Conservation (phyloP, 2,329 filamentous ascomycete genomes). For the Penicillium palitans region DNA sequence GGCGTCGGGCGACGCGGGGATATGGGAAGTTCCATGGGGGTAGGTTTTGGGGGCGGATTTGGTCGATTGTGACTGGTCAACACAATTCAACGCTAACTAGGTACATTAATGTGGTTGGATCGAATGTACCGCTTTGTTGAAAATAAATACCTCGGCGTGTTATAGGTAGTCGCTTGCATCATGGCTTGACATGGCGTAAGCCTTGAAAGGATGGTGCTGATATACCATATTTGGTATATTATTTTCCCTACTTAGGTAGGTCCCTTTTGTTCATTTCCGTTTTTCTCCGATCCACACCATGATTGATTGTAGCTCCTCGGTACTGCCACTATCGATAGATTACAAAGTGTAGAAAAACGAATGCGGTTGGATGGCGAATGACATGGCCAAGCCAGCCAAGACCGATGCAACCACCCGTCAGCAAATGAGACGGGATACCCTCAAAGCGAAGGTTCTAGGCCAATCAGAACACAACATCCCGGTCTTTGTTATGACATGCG, state of each 20-base stretch:
- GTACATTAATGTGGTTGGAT: neutral
- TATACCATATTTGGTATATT: neutral
- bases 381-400: slow-evolving; percentile 3
- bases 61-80: slow-evolving; percentile 9
- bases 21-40: slow-evolving; percentile 9
- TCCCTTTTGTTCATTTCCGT: neutral
- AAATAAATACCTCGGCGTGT: neutral
- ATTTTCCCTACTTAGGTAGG: neutral
- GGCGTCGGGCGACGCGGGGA: slow-evolving; percentile 20
- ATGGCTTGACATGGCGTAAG: slow-evolving; percentile 3
- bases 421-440: neutral
- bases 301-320: neutral
- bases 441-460: neutral
- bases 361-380: neutral
- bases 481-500: slow-evolving; percentile 8
- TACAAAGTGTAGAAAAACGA: neutral
- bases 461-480: neutral
- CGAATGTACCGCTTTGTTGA: neutral
- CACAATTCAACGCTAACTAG: neutral
- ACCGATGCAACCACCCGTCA: neutral
- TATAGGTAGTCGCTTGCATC: slow-evolving; percentile 10
- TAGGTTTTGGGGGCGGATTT: slow-evolving; percentile 17
- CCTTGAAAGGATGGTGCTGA: neutral
- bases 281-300: neutral
- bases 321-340: neutral